A percentile compares a stretch with the other conserved stretches of the same genome.
These are phyloP conservation scores for Arthrocladium fulminans DNA, from an alignment of 2,329 filamentous ascomycete species.

Conservation along the genomic window DNA sequence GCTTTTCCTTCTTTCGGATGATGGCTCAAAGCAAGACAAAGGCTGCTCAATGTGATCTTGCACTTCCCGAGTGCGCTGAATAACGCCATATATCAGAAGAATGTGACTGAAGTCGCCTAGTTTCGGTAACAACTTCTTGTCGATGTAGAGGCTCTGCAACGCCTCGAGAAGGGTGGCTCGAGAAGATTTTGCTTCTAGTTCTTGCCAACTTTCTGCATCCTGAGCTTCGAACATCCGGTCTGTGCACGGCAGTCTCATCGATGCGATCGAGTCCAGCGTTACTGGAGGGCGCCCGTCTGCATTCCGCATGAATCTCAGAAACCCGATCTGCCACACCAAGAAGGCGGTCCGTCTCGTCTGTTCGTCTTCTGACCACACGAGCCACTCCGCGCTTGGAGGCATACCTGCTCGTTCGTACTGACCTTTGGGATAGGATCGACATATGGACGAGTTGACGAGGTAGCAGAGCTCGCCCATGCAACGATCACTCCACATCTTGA, in stretches of 20 bases:
- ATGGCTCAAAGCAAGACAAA: constrained; percentile 37
- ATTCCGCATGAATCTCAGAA: constrained; percentile 32
- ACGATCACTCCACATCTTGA: not conserved
- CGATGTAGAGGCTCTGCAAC: constrained; percentile 40
- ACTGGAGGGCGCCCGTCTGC: constrained; percentile 27
- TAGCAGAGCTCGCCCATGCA: constrained; percentile 2
- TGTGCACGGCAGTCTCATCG: constrained; percentile 30
- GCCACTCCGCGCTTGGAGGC: constrained; percentile 25
- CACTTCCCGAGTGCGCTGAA: constrained; percentile 42
- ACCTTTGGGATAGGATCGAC: constrained; percentile 1
- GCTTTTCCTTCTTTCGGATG: constrained; percentile 32
- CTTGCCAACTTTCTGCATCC: constrained; percentile 28
- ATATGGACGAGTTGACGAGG: not conserved
- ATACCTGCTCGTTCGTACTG: not conserved
- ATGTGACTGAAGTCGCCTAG: constrained; percentile 43
- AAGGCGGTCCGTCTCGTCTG: constrained; percentile 31
- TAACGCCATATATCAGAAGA: constrained; percentile 43
- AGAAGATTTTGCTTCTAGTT: constrained; percentile 14
- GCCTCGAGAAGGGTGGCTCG: constrained; percentile 20
- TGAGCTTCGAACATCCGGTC: constrained; percentile 34
- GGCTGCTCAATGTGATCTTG: constrained; percentile 35
- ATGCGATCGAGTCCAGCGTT: constrained; percentile 32
- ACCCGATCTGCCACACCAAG: constrained; percentile 37
- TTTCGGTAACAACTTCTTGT: constrained; percentile 37
- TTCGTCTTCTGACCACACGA: constrained; percentile 32